Base-by-base conservation (phyloP, 495 filamentous ascomycete species). In the Penicillium samsonianum region DNA sequence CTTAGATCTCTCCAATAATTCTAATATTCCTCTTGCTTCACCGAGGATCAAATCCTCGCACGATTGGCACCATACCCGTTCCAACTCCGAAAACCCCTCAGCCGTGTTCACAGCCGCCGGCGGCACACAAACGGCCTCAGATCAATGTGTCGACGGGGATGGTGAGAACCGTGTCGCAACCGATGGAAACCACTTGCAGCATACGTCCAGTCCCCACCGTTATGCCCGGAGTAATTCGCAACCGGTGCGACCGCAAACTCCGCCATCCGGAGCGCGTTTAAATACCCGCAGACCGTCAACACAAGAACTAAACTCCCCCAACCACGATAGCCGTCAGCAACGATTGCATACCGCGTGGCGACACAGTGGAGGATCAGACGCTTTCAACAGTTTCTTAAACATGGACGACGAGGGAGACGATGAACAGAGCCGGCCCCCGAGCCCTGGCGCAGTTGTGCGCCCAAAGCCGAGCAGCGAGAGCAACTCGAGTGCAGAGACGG, bases 221-320 rank as follows among this genome's bases (percentile, higher is more conserved):
- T 73, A 75, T 77, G 72, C 71, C 60, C 72, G 73, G 62, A 78
- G 75, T 65, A 75, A 78, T 55, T 77, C 75, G 37, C 62, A 76
- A 43, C 72, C 76, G 51, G 65, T 75, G 60, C 76, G 69, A 71
- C 76, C 76, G 64, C 73, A 72, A 56, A 77, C 74, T 52, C 75
- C 75, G 44, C 72, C 74, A 31, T 64, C 73, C 19, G 71, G 64
- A 52, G 50, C 66, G 49, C 68, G 68, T 53, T 51, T 79, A 65
- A 76, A 73, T 44, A 38, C 64, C 9, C 68, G 67, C 55, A 67
- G 63, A 63, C 68, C 72, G 10, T 70, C 73, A 41, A 65, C 64
- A 20, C 57, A 68, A 25, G 62, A 50, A 43, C 68, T 70, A 6
- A 50, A 57, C 25, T 74, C 73, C 14, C 70, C 72, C 1, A 63